Evolutionary conservation across 805 yeast genomes (phyloP), one percentile per base, ranked within the genome.

Genomic region (Yarrowia hollandica): DNA sequence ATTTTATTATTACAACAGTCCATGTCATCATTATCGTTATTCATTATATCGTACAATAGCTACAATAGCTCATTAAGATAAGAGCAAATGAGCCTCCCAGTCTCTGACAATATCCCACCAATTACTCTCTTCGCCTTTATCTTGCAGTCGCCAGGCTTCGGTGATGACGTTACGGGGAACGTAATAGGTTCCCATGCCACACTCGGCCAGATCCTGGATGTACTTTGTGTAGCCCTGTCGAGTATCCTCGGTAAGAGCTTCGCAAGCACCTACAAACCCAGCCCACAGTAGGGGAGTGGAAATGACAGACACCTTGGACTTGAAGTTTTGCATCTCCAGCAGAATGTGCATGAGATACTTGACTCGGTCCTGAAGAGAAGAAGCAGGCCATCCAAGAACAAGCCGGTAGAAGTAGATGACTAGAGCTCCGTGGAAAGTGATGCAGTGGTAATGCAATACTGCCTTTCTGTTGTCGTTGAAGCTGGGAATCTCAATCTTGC

Each of bases 231-330:
- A 88, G 38, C 89, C 84, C 61, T 77, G 72, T 63, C 87, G 92
- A 33, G 84, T 71, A 31, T 75, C 76, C 0, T 71, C 65, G 5
- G 84, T 60, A 8, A 60, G 81, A 61, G 81, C 79, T 62, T 87
- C 90, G 66, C 94, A 85, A 0, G 95, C 96, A 1, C 92, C 90
- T 41, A 90, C 85, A 64, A 90, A 90, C 0, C 94, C 95, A 67
- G 87, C 92, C 94, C 96, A 90, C 65, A 88, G 83, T 30, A 88
- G 73, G 4, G 97, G 96, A 31, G 85, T 81, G 54, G 82, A 82
- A 18, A 85, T 79, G 0, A 85, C 82, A 18, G 77, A 72, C 15
- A 74, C 70, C 2, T 64, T 62, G 6, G 79, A 78, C 30, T 85
- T 82, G 50, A 88, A 73, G 37, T 70, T 68, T 60, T 83, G 87